Base-by-base conservation (phyloP, 1,139 yeast species). In the Hyphopichia buzzinii region DNA sequence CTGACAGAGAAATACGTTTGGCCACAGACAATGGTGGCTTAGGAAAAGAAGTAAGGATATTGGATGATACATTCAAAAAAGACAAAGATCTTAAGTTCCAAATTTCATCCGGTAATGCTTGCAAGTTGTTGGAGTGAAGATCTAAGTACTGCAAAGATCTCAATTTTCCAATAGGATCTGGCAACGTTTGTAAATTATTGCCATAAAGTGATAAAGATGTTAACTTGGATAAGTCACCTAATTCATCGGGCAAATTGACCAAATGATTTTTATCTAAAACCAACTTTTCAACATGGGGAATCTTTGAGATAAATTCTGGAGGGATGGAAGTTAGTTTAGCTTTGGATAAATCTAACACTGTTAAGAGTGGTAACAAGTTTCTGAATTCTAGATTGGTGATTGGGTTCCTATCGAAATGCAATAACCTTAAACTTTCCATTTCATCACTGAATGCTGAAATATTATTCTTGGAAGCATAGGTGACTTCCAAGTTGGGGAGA, bases 211-310 rank as follows among this genome's bases (percentile, higher is more conserved):
- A 85, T 31, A 92, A 64, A 42, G 78, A 78, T 3, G 79, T 74
- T 48, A 92, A 65, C 39, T 72, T 77, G 19, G 67, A 63, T 48
- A 92, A 70, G 3, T 62, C 54, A 1, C 84, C 81, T 22, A 94
- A 72, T 39, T 82, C 84, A 3, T 74, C 69, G 0, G 98, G 97
- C 17, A 92, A 60, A 17, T 79, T 73, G 4, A 85, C 86, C 51
- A 92, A 71, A 55, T 86, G 95, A 54, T 92, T 92, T 49, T 84
- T 81, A 58, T 88, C 95, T 44, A 92, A 63, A 16, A 81, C 81
- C 44, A 92, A 64, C 43, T 79, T 84, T 52, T 87, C 96, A 37
- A 89, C 67, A 42, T 79, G 77, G 0, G 84, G 77, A 32, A 89
- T 69, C 47, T 72, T 76, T 12, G 72, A 64, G 31, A 88, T 69